Conservation (phyloP, 2,329 filamentous ascomycete species). For the Colletotrichum sp. region DNA sequence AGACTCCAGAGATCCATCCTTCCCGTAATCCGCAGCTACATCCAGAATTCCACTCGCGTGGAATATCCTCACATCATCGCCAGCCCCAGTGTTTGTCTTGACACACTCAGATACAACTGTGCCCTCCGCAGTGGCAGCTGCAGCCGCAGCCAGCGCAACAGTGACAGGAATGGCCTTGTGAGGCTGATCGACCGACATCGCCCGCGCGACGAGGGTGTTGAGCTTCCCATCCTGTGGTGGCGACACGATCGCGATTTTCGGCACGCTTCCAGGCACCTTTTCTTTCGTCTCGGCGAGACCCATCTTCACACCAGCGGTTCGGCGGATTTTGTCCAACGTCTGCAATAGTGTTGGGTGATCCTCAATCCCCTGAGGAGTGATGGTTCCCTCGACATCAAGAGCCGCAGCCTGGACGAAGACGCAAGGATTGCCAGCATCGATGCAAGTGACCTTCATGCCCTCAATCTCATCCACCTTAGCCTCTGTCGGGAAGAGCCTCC, state of each 20-base stretch:
- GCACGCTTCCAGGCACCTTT: constrained; percentile 58
- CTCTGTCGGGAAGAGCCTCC: constrained; percentile 64
- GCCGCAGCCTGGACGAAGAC: constrained; percentile 64
- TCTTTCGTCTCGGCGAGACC: constrained; percentile 51
- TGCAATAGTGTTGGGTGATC: constrained; percentile 44
- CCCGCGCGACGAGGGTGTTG: constrained; percentile 40
- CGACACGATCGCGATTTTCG: constrained; percentile 66
- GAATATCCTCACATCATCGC: constrained; percentile 41
- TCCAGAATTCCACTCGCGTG: constrained; percentile 52
- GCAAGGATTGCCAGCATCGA: constrained; percentile 69
- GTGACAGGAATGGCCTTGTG: constrained; percentile 63
- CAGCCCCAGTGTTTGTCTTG: constrained; percentile 20
- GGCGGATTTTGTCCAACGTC: constrained; percentile 61
- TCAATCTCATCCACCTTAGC: constrained; percentile 56
- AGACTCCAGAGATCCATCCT: constrained; percentile 34
- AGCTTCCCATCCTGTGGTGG: constrained; percentile 37
- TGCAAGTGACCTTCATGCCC: constrained; percentile 56
- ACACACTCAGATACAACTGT: constrained; percentile 39
- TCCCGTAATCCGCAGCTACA: constrained; percentile 44
- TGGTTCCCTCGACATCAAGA: constrained; percentile 51
- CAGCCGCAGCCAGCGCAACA: constrained; percentile 52
- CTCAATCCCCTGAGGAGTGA: constrained; percentile 61
- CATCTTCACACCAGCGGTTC: constrained; percentile 64
- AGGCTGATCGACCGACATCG: constrained; percentile 60
- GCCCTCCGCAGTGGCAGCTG: constrained; percentile 50